Evolutionary conservation across 805 yeast species (phyloP).

Genomic region (Candida pseudofarinosa): DNA sequence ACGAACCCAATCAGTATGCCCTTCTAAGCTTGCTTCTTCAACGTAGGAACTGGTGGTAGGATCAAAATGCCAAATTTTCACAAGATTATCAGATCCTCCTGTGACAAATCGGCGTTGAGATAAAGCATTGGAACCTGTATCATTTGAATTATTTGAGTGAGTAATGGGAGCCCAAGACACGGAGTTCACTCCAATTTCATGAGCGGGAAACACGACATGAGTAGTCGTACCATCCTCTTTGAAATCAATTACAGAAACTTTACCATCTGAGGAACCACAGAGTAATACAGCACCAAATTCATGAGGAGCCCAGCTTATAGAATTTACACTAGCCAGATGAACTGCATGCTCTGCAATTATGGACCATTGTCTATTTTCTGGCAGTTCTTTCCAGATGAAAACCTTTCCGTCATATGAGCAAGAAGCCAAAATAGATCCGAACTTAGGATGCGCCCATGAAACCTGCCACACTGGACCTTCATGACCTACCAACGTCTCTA

Average conservation of each 20-base stretch:
- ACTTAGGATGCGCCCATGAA: conserved; percentile 98
- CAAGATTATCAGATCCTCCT: conserved; percentile 93
- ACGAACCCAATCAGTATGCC: conserved; percentile 97
- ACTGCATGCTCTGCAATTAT: conserved; percentile 81
- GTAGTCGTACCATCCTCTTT: conserved; percentile 81
- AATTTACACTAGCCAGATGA: conserved; percentile 92
- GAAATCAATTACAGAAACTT: conserved; percentile 85
- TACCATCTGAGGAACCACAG: conserved; percentile 92
- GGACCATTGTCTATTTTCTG: conserved; percentile 80
- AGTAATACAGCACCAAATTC: conserved; percentile 90
- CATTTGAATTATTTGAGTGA: conserved; percentile 24
- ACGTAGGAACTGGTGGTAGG: conserved; percentile 52
- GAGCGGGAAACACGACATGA: conserved; percentile 68
- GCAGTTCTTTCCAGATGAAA: conserved; percentile 83
- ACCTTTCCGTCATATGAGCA: conserved; percentile 96
- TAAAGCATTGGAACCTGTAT: conserved; percentile 14
- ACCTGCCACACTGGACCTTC: conserved; percentile 99
- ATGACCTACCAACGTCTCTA: conserved; percentile 86
- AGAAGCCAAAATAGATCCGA: conserved; percentile 90
- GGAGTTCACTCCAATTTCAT: conserved; percentile 88
- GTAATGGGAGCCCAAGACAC: conserved; percentile 89
- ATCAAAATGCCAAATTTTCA: conserved; percentile 83
- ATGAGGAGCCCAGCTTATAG: conserved; percentile 96
- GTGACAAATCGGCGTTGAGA: conserved; percentile 76
- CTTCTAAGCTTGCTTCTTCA: conserved; percentile 74